phyloP scores from a whole-genome alignment of 1,284 basidiomycete species.

The Leccinum solheimii region DNA sequence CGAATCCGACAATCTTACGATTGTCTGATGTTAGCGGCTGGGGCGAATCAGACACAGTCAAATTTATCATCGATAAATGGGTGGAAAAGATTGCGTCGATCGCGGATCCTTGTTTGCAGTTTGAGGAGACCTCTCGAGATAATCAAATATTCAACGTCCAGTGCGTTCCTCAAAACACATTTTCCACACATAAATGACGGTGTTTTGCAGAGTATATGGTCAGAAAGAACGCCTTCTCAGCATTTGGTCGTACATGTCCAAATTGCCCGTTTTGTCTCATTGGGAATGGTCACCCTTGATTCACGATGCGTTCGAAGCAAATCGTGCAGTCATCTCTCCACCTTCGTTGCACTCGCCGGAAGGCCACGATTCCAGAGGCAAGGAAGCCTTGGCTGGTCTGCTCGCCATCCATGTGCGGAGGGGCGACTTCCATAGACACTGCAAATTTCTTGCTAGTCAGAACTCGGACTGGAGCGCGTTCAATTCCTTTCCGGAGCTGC shows the following conservation, averaged over 20 bases:
- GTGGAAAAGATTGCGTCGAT: constrained; percentile 31
- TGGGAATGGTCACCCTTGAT: constrained; percentile 44
- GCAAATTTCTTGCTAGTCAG: constrained; percentile 42
- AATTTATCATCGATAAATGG: constrained; percentile 36
- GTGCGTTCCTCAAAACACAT: constrained; percentile 21
- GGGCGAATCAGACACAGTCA: constrained; percentile 23
- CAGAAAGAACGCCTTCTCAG: constrained; percentile 32
- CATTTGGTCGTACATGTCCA: constrained; percentile 39
- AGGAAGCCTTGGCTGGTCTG: constrained; percentile 33
- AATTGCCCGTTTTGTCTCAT: constrained; percentile 36
- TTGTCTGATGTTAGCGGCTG: constrained; percentile 25
- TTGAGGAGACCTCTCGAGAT: constrained; percentile 26
- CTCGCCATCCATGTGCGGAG: constrained; percentile 60
- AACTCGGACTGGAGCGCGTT: constrained; percentile 41
- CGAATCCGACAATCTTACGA: constrained; percentile 32
- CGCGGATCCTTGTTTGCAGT: constrained; percentile 37
- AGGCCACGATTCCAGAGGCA: neutral
- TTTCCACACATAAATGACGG: neutral
- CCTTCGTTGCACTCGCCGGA: constrained; percentile 7
- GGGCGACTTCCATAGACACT: constrained; percentile 57
- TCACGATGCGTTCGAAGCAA: constrained; percentile 36
- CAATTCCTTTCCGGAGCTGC: constrained; percentile 41
- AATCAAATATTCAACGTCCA: constrained; percentile 33
- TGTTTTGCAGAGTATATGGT: constrained; percentile 32
- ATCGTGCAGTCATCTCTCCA: constrained; percentile 35